Evolutionary conservation across 176 grass and related monocot species (phyloP).

Genomic region (Metroxylon sagu): DNA sequence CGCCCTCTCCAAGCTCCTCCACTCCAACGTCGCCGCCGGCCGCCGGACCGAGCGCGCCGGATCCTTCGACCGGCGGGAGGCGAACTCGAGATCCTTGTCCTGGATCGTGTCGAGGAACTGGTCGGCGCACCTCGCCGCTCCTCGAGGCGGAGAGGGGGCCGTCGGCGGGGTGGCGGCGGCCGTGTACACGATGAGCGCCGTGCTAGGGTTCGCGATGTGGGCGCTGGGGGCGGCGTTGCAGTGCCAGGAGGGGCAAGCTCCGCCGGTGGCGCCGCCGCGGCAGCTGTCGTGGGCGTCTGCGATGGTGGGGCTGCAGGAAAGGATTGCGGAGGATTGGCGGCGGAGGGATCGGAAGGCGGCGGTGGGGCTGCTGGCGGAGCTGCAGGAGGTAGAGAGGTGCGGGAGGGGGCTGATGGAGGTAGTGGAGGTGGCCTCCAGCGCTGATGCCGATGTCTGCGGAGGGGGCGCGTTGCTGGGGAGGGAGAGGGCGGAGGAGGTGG

Average conservation of each 20-base stretch:
- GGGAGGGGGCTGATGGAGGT: constrained; percentile 43
- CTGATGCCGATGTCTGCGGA: background rate
- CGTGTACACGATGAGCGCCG: constrained; percentile 83
- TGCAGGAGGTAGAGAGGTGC: constrained; percentile 53
- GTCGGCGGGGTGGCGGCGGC: constrained; percentile 52
- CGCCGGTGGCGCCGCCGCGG: constrained; percentile 39
- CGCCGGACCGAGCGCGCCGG: constrained; percentile 3
- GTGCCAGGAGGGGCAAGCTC: constrained; percentile 31
- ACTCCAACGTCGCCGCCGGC: background rate
- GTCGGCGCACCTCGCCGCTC: constrained; percentile 62
- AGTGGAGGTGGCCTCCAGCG: constrained; percentile 43
- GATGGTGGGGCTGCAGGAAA: constrained; percentile 56
- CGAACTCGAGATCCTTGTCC: constrained; percentile 33
- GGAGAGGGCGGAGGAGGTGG: constrained; percentile 28
- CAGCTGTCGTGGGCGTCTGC: constrained; percentile 58
- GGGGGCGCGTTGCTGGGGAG: constrained; percentile 1
- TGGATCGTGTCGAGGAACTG: constrained; percentile 74
- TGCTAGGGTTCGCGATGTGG: constrained; percentile 79
- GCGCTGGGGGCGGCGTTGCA: constrained; percentile 60
- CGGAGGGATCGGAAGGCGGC: constrained; percentile 39
- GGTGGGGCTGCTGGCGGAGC: constrained; percentile 57
- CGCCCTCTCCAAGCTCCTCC: constrained; percentile 48
- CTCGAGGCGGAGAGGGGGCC: constrained; percentile 13
- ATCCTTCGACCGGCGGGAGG: constrained; percentile 3
- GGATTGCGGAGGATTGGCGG: constrained; percentile 58